Conservation (phyloP, 2,329 filamentous ascomycete species). For the Diplodia scrobiculata region DNA sequence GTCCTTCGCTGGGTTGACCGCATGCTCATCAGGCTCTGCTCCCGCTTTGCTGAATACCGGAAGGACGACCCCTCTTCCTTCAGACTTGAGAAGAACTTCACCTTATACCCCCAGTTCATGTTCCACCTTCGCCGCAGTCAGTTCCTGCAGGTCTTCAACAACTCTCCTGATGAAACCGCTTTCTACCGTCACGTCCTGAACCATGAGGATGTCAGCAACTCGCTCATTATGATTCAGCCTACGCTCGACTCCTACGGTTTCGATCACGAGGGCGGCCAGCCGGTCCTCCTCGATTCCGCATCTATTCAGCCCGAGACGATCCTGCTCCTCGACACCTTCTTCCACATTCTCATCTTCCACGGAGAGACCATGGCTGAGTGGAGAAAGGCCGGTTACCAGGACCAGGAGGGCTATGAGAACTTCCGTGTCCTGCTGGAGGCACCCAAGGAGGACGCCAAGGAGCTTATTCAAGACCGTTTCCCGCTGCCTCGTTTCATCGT, state of each 20-base stretch:
- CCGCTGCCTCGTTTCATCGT: conserved; percentile 98
- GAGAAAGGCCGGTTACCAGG: conserved; percentile 96
- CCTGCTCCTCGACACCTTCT: conserved; percentile 94
- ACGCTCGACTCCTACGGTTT: conserved; percentile 97
- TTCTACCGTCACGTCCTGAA: conserved; percentile 97
- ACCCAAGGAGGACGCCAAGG: conserved; percentile 94
- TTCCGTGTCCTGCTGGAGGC: conserved; percentile 84
- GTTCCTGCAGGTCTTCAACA: conserved; percentile 99
- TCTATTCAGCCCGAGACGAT: conserved; percentile 95
- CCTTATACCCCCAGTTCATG: conserved; percentile 98
- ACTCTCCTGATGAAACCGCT: conserved; percentile 97
- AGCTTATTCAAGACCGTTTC: conserved; percentile 95
- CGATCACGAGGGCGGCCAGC: conserved; percentile 87
- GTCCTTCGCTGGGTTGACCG: conserved; percentile 97
- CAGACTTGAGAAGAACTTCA: conserved; percentile 90
- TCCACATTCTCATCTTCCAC: conserved; percentile 99
- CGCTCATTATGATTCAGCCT: conserved; percentile 97
- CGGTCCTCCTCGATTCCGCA: conserved; percentile 92
- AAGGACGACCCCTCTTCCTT: conserved; percentile 98
- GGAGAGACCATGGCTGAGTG: conserved; percentile 97
- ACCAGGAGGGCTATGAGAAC: conserved; percentile 97
- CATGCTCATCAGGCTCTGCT: conserved; percentile 96
- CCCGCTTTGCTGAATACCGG: conserved; percentile 93
- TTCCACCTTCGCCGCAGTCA: conserved; percentile 96
- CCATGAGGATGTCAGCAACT: conserved; percentile 95